Evolutionary conservation across 2,329 filamentous ascomycete genomes (phyloP).

Genomic region (Trichophyton simii): DNA sequence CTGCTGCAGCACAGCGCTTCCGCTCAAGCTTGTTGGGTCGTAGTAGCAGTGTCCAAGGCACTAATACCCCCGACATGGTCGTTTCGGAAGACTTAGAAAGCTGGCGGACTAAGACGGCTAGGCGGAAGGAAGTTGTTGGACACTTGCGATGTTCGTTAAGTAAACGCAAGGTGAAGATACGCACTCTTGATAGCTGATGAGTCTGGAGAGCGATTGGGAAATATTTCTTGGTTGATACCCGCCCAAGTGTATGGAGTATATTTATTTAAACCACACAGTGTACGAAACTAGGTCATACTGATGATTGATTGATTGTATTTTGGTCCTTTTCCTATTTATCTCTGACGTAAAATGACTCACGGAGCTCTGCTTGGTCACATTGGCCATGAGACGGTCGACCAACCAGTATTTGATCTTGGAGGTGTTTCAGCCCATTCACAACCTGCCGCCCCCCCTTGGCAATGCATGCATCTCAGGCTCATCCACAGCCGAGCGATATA

Average conservation of each 20-base stretch:
- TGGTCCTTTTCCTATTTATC: background rate
- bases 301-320: background rate
- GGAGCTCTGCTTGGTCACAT: background rate
- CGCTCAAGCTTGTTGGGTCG: slow-evolving; percentile 24
- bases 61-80: slow-evolving; percentile 19
- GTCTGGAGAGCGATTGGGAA: background rate
- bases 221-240: background rate
- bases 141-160: slow-evolving; percentile 27
- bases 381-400: background rate
- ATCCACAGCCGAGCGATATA: background rate
- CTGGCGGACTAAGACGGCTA: slow-evolving; percentile 27
- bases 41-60: slow-evolving; percentile 24
- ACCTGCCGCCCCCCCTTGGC: background rate
- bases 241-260: background rate
- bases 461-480: background rate
- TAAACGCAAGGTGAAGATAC: slow-evolving; percentile 24
- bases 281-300: background rate
- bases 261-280: background rate
- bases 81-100: slow-evolving; percentile 20
- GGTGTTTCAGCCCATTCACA: background rate
- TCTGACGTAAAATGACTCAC: background rate
- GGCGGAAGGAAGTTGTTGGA: slow-evolving; percentile 24
- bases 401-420: too few species aligned
- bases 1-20: slow-evolving; percentile 15
- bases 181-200: slow-evolving; percentile 24